These are phyloP conservation scores for Fomitopsis palustris DNA, from an alignment of 1,284 basidiomycete species.

Conservation along the genomic window DNA sequence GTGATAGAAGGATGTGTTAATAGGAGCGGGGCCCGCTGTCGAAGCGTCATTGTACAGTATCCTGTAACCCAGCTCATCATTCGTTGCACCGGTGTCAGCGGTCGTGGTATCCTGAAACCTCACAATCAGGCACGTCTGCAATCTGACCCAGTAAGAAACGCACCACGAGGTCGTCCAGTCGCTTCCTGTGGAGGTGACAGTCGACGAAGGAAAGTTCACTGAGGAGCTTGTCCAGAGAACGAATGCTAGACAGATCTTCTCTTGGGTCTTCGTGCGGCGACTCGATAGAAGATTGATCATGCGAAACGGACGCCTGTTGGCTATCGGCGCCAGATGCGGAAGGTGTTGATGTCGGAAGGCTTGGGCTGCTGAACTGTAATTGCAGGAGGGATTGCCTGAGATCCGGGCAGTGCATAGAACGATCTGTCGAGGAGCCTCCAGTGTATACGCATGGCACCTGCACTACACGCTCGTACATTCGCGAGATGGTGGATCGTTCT, in stretches of 20 bases:
- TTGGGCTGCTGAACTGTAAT: constrained; percentile 3
- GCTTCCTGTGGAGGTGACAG: constrained; percentile 5
- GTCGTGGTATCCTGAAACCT: constrained; percentile 6
- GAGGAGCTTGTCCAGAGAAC: background rate
- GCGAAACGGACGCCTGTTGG: background rate
- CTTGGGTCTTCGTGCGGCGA: background rate
- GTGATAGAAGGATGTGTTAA: constrained; percentile 7
- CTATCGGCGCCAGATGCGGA: background rate
- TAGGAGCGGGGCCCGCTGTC: background rate
- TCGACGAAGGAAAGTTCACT: constrained; percentile 5
- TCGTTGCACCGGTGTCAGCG: background rate
- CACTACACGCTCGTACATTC: background rate
- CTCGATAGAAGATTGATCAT: background rate
- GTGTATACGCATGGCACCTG: background rate
- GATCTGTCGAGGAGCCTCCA: background rate
- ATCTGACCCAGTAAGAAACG: constrained; percentile 1
- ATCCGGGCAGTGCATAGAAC: constrained; percentile 1
- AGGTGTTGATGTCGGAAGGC: background rate
- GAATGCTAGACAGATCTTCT: background rate
- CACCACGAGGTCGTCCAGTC: constrained; percentile 5
- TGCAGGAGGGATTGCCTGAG: constrained; percentile 4
- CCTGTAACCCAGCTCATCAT: constrained; percentile 9
- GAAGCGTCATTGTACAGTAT: background rate
- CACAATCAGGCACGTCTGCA: background rate
- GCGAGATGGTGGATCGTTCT: constrained; percentile 2